Evolutionary conservation across 2,329 filamentous ascomycete species (phyloP).

Genomic region (Colletotrichum truncatum): DNA sequence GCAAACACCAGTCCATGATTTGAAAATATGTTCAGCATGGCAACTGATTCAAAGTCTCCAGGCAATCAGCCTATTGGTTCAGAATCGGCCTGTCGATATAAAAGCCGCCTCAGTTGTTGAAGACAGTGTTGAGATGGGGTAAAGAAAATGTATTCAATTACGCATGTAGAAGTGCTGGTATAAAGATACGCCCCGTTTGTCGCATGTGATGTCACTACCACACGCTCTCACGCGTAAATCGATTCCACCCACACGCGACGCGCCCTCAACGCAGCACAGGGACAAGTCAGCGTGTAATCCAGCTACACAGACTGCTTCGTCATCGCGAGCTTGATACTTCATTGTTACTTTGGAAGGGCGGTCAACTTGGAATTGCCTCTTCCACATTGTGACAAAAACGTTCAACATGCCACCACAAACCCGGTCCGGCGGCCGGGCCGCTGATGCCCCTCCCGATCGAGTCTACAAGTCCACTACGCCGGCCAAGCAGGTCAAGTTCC

Average conservation of each 20-base stretch:
- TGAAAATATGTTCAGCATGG: no score
- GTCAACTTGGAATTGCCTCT: background rate
- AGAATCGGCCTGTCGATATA: no score
- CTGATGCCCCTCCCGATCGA: constrained; percentile 39
- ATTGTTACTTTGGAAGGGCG: background rate
- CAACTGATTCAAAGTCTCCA: no score
- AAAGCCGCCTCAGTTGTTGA: background rate
- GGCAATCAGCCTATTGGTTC: no score
- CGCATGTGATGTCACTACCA: constrained; percentile 25
- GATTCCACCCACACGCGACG: constrained; percentile 24
- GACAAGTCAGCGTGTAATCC: constrained; percentile 10
- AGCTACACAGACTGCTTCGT: background rate
- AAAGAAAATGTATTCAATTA: no score
- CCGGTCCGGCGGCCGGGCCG: constrained; percentile 45
- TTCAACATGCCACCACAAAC: constrained; percentile 46
- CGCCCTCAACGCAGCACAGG: constrained; percentile 12
- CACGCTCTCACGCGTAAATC: constrained; percentile 25
- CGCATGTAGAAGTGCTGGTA: background rate
- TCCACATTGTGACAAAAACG: background rate
- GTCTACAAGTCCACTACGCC: constrained; percentile 48
- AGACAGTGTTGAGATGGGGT: no score
- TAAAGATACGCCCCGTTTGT: background rate
- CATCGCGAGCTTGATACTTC: background rate
- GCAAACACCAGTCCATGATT: no score
- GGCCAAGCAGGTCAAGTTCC: constrained; percentile 50